Evolutionary conservation across 768 basidiomycete genomes (phyloP).

Genomic region (Agaricus subrufescens): DNA sequence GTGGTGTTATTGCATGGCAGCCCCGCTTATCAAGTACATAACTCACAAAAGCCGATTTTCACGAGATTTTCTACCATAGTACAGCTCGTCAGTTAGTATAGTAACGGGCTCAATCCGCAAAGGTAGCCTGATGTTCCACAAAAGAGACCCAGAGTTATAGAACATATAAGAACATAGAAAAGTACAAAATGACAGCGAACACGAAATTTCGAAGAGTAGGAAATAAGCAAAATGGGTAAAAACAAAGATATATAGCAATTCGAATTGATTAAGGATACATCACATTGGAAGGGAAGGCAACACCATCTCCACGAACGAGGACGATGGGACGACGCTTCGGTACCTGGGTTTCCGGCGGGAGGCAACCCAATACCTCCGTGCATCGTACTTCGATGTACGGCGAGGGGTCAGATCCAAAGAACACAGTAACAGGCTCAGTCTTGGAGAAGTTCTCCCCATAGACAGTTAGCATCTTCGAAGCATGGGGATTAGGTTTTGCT

Average conservation of each 20-base stretch:
- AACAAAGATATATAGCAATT: neutral
- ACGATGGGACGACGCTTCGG: constrained; percentile 75
- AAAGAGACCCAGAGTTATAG: constrained; percentile 15
- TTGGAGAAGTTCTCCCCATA: constrained; percentile 90
- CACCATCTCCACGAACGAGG: constrained; percentile 78
- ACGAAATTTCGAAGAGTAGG: constrained; percentile 13
- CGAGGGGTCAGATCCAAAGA: constrained; percentile 84
- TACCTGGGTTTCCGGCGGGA: constrained; percentile 64
- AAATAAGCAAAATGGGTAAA: constrained; percentile 8
- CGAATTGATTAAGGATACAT: constrained; percentile 62
- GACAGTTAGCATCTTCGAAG: constrained; percentile 77
- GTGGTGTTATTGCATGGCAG: neutral
- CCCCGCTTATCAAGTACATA: neutral
- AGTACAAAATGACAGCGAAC: constrained; percentile 21
- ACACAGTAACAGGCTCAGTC: constrained; percentile 73
- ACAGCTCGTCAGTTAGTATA: neutral
- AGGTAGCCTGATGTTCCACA: constrained; percentile 14
- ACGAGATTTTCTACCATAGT: constrained; percentile 5
- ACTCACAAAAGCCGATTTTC: neutral
- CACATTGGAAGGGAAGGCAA: constrained; percentile 80
- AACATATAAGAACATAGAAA: constrained; percentile 14
- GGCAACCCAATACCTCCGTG: constrained; percentile 77
- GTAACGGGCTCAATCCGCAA: constrained; percentile 3
- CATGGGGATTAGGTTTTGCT: constrained; percentile 74
- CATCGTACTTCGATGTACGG: constrained; percentile 87